Evolutionary conservation across 257 asterid species (phyloP), one percentile per base, ranked within the genome.

Genomic region (Fraxinus cuspidata): DNA sequence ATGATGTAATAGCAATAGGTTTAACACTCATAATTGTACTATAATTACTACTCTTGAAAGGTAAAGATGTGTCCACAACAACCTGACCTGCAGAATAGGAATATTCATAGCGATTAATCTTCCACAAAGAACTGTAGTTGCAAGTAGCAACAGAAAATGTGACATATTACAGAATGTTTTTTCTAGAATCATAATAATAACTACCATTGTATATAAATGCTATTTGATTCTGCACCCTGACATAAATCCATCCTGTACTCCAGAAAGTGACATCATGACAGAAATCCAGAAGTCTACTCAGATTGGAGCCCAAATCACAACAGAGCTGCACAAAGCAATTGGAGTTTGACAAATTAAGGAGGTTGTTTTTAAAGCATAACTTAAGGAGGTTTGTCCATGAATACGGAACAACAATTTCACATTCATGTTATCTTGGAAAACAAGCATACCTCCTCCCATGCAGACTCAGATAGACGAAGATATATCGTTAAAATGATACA

Each of bases 361-460:
- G 49, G 16, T 42, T 10, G 16, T 2, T 42, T 42, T 42, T 42
- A 42, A 42, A 42, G 49, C 16, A 42, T 1, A 11, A 42, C 58
- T 37, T 38, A 75, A 80, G 77, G 51, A 76, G 13, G 74, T 76
- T 65, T 31, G 38, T 42, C 53, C 38, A 66, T 28, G 66, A 77
- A 71, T 44, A 21, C 13, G 0, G 28, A 58, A 58, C 27, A 58
- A 58, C 27, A 70, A 60, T 70, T 80, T 15, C 65, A 69, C 15
- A 38, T 40, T 64, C 78, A 77, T 29, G 79, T 64, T 82, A 23
- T 49, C 75, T 35, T 66, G 13, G 7, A 21, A 58, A 58, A 58
- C 60, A 58, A 69, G 73, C 74, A 74, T 81, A 93, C 98, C 97
- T 93, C 97, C 72, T 93, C 98, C 98, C 98, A 93, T 35, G 81